These are phyloP conservation scores for Metschnikowia cubensis DNA, from an alignment of 805 yeast genomes.

Conservation along the genomic window DNA sequence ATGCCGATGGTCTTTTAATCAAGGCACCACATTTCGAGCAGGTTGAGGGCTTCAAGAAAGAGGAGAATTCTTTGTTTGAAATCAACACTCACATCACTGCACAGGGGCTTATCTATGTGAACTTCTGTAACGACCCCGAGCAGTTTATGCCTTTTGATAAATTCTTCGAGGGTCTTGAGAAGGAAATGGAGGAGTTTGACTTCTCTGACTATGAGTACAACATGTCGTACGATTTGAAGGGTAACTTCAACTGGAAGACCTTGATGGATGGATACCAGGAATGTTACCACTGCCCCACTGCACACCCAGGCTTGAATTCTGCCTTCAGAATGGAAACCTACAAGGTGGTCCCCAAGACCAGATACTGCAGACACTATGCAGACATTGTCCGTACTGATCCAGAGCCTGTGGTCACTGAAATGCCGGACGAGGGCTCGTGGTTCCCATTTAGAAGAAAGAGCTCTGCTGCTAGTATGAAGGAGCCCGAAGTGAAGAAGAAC, in stretches of 20 bases:
- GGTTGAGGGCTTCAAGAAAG: constrained; percentile 55
- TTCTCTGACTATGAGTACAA: constrained; percentile 59
- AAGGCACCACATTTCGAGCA: constrained; percentile 62
- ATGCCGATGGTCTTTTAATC: constrained; percentile 54
- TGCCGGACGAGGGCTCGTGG: constrained; percentile 40
- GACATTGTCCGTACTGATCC: constrained; percentile 40
- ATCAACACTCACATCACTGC: constrained; percentile 51
- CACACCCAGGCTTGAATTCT: constrained; percentile 55
- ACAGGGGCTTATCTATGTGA: constrained; percentile 55
- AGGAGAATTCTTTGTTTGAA: constrained; percentile 51
- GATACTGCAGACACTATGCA: constrained; percentile 61
- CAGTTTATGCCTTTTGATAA: constrained; percentile 47
- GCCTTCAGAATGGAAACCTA: constrained; percentile 65
- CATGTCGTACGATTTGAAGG: constrained; percentile 61
- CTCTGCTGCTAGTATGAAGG: constrained; percentile 11
- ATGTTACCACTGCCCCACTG: constrained; percentile 66
- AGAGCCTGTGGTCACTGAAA: constrained; percentile 6
- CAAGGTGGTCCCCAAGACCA: constrained; percentile 55
- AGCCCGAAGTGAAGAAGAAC: constrained; percentile 37
- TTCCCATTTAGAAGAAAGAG: constrained; percentile 46
- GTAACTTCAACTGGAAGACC: constrained; percentile 64
- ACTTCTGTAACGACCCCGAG: constrained; percentile 43
- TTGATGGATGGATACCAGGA: constrained; percentile 67
- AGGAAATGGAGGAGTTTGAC: constrained; percentile 55
- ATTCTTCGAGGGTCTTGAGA: constrained; percentile 48